A percentile compares a stretch with the other conserved stretches of the same genome.
These are phyloP conservation scores for Gossypium thurberi DNA, from an alignment of 345 rosid species.

Conservation along the genomic window DNA sequence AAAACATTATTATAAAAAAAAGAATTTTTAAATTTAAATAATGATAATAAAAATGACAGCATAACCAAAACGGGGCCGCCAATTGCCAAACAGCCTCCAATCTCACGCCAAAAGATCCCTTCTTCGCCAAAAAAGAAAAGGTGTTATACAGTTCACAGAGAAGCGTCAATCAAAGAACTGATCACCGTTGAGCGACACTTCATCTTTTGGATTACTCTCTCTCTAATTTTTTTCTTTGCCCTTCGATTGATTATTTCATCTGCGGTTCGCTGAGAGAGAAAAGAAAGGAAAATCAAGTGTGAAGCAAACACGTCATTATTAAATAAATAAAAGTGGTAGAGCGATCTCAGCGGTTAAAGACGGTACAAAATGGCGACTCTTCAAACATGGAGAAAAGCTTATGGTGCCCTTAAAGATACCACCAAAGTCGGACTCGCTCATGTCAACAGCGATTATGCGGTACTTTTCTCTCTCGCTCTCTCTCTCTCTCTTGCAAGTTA, in stretches of 20 bases:
- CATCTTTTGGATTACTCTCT: too few relatives aligned
- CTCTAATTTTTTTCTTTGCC: neutral
- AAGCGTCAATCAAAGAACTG: slow-evolving; percentile 1
- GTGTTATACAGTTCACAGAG: neutral
- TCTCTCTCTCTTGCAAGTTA: too few relatives aligned
- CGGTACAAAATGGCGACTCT: slow-evolving; percentile 69
- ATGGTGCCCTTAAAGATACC: slow-evolving; percentile 90
- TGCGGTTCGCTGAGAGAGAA: neutral
- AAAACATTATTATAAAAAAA: too few relatives aligned
- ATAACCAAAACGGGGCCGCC: neutral
- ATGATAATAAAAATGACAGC: slow-evolving; percentile 1
- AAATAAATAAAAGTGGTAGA: neutral
- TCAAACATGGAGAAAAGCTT: slow-evolving; percentile 92
- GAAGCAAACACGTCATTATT: neutral
- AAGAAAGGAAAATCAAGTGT: neutral
- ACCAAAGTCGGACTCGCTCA: slow-evolving; percentile 99
- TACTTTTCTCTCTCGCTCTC: slow-evolving; percentile 15
- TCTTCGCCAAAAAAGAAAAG: neutral
- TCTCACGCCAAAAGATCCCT: neutral
- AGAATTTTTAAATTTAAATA: neutral
- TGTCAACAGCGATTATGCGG: slow-evolving; percentile 97
- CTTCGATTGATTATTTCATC: neutral
- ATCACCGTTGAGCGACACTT: neutral
- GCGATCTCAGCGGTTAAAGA: slow-evolving; percentile 34
- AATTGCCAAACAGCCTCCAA: neutral